These are phyloP conservation scores for Penicillium aurantiogriseum DNA, from an alignment of 2,329 filamentous ascomycete species.

Conservation along the genomic window DNA sequence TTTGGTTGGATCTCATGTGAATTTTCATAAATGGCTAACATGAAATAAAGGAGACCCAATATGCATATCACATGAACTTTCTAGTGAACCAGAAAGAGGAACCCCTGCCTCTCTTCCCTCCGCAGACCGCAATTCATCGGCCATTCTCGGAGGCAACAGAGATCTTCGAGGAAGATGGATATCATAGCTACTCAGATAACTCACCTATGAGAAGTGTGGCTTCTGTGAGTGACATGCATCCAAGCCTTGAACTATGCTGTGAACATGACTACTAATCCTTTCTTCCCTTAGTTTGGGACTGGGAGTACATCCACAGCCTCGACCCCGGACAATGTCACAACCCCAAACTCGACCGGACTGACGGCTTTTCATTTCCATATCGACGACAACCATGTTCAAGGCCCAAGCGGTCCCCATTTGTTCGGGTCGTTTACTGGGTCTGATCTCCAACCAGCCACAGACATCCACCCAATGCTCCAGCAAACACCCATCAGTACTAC, in stretches of 20 bases:
- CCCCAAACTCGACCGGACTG: neutral
- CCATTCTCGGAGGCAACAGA: conserved; percentile 9
- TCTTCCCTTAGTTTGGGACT: neutral
- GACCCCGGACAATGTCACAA: neutral
- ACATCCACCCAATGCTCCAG: neutral
- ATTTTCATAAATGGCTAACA: neutral
- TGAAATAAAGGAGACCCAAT: neutral
- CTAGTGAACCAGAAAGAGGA: conserved; percentile 10
- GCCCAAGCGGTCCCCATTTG: conserved; percentile 80
- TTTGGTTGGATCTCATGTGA: neutral
- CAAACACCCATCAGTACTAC: conserved; percentile 13
- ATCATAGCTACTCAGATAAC: neutral
- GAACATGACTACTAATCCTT: neutral
- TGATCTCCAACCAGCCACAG: conserved; percentile 5
- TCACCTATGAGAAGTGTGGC: conserved; percentile 4
- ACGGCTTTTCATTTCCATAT: conserved; percentile 3
- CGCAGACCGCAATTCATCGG: neutral
- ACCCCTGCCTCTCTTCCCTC: conserved; percentile 10
- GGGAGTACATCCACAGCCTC: neutral
- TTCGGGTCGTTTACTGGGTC: conserved; percentile 60
- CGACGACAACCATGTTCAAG: conserved; percentile 55
- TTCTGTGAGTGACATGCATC: conserved; percentile 4
- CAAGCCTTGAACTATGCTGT: neutral
- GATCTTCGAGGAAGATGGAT: conserved; percentile 9
- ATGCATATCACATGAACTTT: conserved; percentile 9